A percentile compares a stretch with the other conserved stretches of the same genome.
Conservation (phyloP, 164 flowering plant species). For the Vitis rotundifolia region DNA sequence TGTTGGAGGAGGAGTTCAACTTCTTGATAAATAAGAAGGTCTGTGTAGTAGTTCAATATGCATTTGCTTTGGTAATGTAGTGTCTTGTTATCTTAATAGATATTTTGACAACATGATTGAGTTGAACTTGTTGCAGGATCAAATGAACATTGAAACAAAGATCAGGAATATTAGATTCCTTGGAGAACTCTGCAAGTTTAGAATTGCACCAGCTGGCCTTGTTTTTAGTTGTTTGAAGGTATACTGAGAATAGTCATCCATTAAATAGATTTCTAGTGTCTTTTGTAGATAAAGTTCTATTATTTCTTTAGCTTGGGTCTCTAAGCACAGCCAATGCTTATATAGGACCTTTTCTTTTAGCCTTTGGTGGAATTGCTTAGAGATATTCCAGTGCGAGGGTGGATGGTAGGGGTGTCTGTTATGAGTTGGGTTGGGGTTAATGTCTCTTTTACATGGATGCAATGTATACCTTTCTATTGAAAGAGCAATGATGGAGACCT, state of each 20-base stretch:
- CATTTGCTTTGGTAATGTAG: neutral
- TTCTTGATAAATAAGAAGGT: slow-evolving; percentile 92
- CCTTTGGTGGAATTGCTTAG: too few relatives aligned
- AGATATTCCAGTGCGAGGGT: too few relatives aligned
- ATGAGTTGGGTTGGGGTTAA: too few relatives aligned
- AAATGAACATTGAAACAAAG: slow-evolving; percentile 97
- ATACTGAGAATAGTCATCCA: slow-evolving; percentile 4
- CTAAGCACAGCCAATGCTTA: neutral
- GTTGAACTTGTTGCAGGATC: slow-evolving; percentile 64
- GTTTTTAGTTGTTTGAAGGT: slow-evolving; percentile 94
- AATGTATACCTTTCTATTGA: neutral
- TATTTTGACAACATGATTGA: slow-evolving; percentile 1
- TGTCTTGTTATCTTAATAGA: neutral
- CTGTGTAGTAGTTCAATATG: slow-evolving; percentile 5
- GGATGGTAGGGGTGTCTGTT: too few relatives aligned
- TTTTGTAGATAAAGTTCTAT: neutral
- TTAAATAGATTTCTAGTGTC: neutral
- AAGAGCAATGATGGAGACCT: neutral
- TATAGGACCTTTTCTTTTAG: neutral
- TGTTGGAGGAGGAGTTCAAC: slow-evolving; percentile 94
- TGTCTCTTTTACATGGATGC: too few relatives aligned
- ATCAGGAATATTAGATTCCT: slow-evolving; percentile 91
- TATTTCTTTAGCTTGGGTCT: neutral
- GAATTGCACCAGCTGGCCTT: slow-evolving; percentile 79
- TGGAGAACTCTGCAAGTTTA: slow-evolving; percentile 98